These are phyloP conservation scores for Physaria fendleri DNA, from an alignment of 345 rosid species.

Conservation along the genomic window DNA sequence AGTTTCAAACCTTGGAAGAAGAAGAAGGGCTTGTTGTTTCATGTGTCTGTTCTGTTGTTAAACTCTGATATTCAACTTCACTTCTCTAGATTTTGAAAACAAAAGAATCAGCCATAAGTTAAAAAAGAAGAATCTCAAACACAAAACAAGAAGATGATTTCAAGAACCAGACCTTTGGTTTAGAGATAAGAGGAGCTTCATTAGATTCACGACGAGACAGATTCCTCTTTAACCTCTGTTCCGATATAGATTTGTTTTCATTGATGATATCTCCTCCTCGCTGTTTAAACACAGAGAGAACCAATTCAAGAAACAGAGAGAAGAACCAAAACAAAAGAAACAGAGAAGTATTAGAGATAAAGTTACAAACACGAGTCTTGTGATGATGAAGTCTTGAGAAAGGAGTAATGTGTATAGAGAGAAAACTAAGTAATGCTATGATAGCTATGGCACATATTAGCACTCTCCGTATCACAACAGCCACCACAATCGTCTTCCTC, in stretches of 20 bases:
- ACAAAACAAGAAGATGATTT: conserved; percentile 7
- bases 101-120: neutral
- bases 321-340: conserved; percentile 1
- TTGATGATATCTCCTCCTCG: conserved; percentile 26
- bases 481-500: conserved; percentile 44
- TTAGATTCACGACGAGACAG: conserved; percentile 28
- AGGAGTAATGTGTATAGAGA: conserved; percentile 57
- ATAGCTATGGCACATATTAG: conserved; percentile 57
- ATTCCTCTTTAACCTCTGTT: conserved; percentile 17
- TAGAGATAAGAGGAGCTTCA: neutral
- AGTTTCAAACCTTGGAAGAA: conserved; percentile 44
- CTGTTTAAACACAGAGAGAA: conserved; percentile 22
- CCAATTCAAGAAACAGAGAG: neutral
- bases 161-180: conserved; percentile 30
- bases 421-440: conserved; percentile 37
- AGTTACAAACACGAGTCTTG: conserved; percentile 29
- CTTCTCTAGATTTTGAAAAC: conserved; percentile 26
- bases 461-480: conserved; percentile 33
- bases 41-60: conserved; percentile 38
- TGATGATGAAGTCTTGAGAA: conserved; percentile 30
- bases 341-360: neutral
- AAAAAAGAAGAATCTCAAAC: too few species aligned
- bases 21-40: conserved; percentile 41
- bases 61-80: conserved; percentile 35
- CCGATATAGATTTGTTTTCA: conserved; percentile 34